Evolutionary conservation across 192 early-diverging fungal species (phyloP), one percentile per base, ranked within the genome.

Genomic region (Coemansia biformis): DNA sequence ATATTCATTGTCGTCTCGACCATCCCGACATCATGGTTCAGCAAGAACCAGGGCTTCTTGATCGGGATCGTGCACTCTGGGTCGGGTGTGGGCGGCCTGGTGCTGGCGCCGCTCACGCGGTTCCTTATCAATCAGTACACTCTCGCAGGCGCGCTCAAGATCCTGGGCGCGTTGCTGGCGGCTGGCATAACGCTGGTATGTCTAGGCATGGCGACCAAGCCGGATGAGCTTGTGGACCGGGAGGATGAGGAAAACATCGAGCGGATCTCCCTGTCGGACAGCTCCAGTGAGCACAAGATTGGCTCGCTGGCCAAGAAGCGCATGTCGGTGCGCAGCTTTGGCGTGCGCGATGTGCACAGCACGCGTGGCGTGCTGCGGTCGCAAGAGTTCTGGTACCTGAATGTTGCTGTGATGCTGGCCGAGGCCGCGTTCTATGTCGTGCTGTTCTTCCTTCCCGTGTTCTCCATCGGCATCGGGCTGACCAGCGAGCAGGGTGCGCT

Each of bases 401-500:
- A 74, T n/a, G 21, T 66, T 12, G 70, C 70, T 0, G 70, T 74
- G 47, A 74, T 74, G 70, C 58, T 74, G 37, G 70, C 70, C 19
- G 70, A 74, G 35, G 70, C 70, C 6, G 63, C 63, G 7, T 74
- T 74, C 42, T 74, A 74, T 28, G 70, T 74, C 22, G 59, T 67
- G 46, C 61, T 71, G 10, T 57, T 68, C 19, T 66, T 65, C 43
- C 54, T 63, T 21, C 62, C 77, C 48, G 75, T 75, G 3, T 83
- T 76, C 51, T 73, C 78, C 10, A 51, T 79, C 51, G 70, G 70
- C 51, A 77, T 80, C 38, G 83, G 82, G 11, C 65, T 85, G 24
- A 66, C 80, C 7, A 59, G 69, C 35, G 60, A 71, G 41, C 60
- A 79, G 23, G 83, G 81, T 13, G 83, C 83, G 16, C 65, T 86